Evolutionary conservation across 805 yeast species (phyloP).

Genomic region (Pichia phayaonensis): DNA sequence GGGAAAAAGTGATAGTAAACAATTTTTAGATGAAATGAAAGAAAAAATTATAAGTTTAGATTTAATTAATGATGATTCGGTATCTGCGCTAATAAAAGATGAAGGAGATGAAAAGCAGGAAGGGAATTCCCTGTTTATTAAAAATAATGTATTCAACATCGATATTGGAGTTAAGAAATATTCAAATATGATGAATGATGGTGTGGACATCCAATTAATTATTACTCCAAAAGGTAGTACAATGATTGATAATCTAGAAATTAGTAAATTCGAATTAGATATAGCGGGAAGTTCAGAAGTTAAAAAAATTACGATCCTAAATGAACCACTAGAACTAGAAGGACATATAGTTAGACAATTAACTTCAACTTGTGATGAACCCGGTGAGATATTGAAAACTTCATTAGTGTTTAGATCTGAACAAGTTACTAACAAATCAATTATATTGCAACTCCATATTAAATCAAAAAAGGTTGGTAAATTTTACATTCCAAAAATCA

Average conservation of each 20-base stretch:
- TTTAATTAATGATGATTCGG: constrained; percentile 1
- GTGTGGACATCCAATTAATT: constrained; percentile 25
- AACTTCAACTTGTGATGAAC: constrained; percentile 1
- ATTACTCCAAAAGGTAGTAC: constrained; percentile 24
- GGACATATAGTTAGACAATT: not conserved
- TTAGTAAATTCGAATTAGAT: constrained; percentile 17
- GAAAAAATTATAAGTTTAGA: constrained; percentile 3
- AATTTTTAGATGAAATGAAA: not conserved
- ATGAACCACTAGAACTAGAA: not conserved
- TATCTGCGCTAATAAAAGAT: not conserved
- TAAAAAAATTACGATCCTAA: constrained; percentile 1
- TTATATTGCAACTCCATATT: constrained; percentile 16
- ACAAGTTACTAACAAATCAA: not conserved
- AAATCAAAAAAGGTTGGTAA: constrained; percentile 21
- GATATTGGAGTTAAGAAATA: constrained; percentile 6
- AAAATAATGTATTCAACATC: not conserved
- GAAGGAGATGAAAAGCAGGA: not conserved
- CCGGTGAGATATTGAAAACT: not conserved
- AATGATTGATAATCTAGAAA: constrained; percentile 12
- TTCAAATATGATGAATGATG: constrained; percentile 7
- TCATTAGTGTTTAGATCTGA: constrained; percentile 12
- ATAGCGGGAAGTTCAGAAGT: constrained; percentile 11
- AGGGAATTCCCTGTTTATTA: not conserved
- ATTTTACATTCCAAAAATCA: constrained; percentile 16
- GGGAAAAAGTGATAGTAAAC: not conserved